phyloP scores from a whole-genome alignment of 257 asterid species.

The Coffea canephora region DNA sequence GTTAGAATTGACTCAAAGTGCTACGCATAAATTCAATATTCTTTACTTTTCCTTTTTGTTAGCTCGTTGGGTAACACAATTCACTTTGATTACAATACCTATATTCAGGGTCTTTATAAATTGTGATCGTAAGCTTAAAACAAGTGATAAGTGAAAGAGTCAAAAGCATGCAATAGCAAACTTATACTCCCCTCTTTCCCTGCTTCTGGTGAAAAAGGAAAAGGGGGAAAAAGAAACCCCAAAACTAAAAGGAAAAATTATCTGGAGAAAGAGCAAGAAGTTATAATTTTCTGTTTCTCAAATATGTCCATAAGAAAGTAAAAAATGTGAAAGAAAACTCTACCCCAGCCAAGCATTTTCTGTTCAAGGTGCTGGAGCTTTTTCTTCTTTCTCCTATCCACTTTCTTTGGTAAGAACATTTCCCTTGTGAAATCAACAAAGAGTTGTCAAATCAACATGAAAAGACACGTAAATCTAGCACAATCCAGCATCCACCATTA shows the following conservation, averaged over 20 bases:
- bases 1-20: not conserved
- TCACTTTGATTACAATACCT: not conserved
- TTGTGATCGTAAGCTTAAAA: not conserved
- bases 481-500: not conserved
- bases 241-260: not conserved
- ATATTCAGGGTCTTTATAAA: not conserved
- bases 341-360: constrained; percentile 99
- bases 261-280: not conserved
- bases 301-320: not conserved
- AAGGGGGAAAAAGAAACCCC: not conserved
- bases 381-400: constrained; percentile 84
- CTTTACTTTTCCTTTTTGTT: not conserved
- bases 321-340: constrained; percentile 18
- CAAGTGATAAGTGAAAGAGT: not conserved
- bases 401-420: constrained; percentile 69
- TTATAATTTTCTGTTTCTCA: not conserved
- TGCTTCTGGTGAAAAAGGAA: not conserved
- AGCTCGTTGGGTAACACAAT: not conserved
- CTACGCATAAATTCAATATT: not conserved
- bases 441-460: constrained; percentile 12
- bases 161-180: not conserved
- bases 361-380: constrained; percentile 83
- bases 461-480: not conserved
- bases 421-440: constrained; percentile 55
- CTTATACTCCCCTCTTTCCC: too few species aligned